A percentile compares a stretch with the other conserved stretches of the same genome.
Evolutionary conservation across 192 early-diverging fungal species (phyloP).

Genomic region (Pilaira anomala): DNA sequence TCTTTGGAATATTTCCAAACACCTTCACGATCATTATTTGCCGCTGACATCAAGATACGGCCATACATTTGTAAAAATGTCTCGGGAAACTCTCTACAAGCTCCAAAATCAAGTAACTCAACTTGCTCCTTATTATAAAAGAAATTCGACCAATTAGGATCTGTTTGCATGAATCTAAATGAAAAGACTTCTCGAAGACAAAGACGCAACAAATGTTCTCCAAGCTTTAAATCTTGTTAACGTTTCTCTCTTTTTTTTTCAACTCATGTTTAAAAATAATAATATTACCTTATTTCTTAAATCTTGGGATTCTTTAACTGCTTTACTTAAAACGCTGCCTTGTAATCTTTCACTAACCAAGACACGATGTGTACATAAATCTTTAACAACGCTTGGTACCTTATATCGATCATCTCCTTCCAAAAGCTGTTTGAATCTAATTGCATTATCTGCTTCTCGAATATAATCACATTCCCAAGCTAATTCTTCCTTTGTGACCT

Average conservation of each 20-base stretch:
- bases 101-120: conserved; percentile 92
- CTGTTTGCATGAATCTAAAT: conserved; percentile 97
- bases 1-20: conserved; percentile 73
- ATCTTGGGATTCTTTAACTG: conserved; percentile 56
- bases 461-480: conserved; percentile 92
- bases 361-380: conserved; percentile 68
- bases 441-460: conserved; percentile 79
- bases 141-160: conserved; percentile 99
- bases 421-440: conserved; percentile 63
- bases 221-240: too few relatives aligned
- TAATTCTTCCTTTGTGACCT: conserved; percentile 84
- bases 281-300: conserved; percentile 48
- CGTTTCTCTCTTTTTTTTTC: background rate
- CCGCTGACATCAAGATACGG: conserved; percentile 69
- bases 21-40: conserved; percentile 67
- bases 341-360: conserved; percentile 77
- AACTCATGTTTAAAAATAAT: too few relatives aligned
- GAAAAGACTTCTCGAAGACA: conserved; percentile 89
- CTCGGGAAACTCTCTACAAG: conserved; percentile 74
- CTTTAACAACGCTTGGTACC: conserved; percentile 72
- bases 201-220: conserved; percentile 70
- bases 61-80: conserved; percentile 78
- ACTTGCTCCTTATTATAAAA: conserved; percentile 80
- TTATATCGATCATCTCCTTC: conserved; percentile 55
- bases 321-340: conserved; percentile 67